These are phyloP conservation scores for Spergularia marina DNA, from an alignment of 148 eudicot species.

Conservation along the genomic window DNA sequence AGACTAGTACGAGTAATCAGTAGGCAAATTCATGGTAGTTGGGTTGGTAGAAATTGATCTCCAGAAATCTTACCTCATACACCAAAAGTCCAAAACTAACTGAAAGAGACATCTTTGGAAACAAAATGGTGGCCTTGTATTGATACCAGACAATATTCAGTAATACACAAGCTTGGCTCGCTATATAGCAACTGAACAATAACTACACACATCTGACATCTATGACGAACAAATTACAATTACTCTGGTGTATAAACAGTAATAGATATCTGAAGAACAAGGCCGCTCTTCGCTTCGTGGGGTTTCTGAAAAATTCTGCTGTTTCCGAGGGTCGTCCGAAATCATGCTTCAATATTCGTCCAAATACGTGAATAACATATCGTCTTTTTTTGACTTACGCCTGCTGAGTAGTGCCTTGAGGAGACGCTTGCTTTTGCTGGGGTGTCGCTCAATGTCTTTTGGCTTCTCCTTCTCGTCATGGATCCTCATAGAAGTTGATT, in stretches of 20 bases:
- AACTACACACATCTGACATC: conserved; percentile 19
- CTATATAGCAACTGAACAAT: conserved; percentile 11
- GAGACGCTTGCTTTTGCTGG: conserved; percentile 83
- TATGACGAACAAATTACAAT: conserved; percentile 15
- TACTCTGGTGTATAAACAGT: conserved; percentile 14
- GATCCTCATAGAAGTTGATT: conserved; percentile 77
- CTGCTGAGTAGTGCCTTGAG: conserved; percentile 86
- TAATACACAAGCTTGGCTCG: conserved; percentile 17
- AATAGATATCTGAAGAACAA: neutral
- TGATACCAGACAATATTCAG: conserved; percentile 5
- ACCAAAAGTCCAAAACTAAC: neutral
- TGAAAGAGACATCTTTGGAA: neutral
- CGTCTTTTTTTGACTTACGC: conserved; percentile 86
- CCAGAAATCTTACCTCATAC: too few relatives aligned
- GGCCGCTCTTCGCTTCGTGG: neutral
- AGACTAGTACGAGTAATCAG: too few relatives aligned
- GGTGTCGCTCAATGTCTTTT: conserved; percentile 54
- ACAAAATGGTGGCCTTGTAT: conserved; percentile 7
- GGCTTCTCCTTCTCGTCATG: conserved; percentile 47
- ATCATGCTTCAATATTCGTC: conserved; percentile 64
- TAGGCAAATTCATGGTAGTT: too few relatives aligned
- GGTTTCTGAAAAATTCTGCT: conserved; percentile 3
- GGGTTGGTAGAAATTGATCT: neutral
- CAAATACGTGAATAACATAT: conserved; percentile 60
- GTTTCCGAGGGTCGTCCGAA: neutral